Base-by-base conservation (phyloP, 495 filamentous ascomycete species). In the Pseudotulostoma volvatum region DNA sequence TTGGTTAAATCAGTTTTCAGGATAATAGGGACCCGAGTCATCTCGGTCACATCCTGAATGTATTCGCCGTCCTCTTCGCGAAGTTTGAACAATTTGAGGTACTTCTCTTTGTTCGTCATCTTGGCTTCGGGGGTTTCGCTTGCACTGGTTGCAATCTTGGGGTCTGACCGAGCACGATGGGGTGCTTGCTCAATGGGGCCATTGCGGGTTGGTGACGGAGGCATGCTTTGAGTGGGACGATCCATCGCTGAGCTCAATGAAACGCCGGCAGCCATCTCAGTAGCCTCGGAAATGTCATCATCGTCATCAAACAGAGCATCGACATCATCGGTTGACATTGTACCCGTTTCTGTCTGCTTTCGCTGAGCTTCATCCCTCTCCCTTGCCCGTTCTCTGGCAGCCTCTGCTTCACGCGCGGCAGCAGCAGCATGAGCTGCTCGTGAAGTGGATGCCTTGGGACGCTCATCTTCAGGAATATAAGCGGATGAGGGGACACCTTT, bases 1-100 rank as follows among this genome's bases (percentile, higher is more conserved):
- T 96, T 97, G 67, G 71, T 83, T 49, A 97, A 71, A 61, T 97
- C 90, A 23, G 90, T 97, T 76, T 95, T 97, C 37, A 97, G 62
- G 49, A 96, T 93, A 41, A 97, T 82, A 2, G 90, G 90, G 36
- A 97, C 84, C 39, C 86, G 71, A 25, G 85, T 88, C 84, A 97
- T 94, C 70, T 97, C 90, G 18, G 76, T 84, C 43, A 97, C 86
- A 56, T 96, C 90, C 57, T 97, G 90, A 50, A 97, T 93, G 63
- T 92, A 87, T 38, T 95, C 84, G 23, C 92, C 86, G 44, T 81
- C 79, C 61, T 92, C 85, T 51, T 97, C 92, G 33, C 92, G 67
- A 48, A 97, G 64, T 48, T 76, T 77, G 66, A 97, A 96, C 36
- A 85, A 66, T 50, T 78, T 83, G 43, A 93, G 56, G 58, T 95